Conservation (phyloP, 768 basidiomycete genomes). For the Hericium erinaceus region DNA sequence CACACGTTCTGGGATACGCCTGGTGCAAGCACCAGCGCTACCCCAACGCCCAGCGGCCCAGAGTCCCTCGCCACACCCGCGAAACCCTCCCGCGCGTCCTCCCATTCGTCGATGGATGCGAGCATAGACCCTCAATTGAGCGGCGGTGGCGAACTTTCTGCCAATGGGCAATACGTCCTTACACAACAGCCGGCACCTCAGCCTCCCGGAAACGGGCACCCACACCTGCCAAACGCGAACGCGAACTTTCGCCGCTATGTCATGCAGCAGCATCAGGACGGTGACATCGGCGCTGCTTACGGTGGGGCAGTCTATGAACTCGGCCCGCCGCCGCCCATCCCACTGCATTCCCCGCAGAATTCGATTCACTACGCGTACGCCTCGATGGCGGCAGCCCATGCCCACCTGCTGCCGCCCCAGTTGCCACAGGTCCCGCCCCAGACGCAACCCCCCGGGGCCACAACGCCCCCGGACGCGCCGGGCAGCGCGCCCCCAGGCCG, state of each 20-base stretch:
- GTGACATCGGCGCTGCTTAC: background rate
- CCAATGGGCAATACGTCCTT: background rate
- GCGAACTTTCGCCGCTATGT: background rate
- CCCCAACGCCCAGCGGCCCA: conserved; percentile 10
- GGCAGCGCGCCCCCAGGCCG: conserved; percentile 1
- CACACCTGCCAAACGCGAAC: background rate
- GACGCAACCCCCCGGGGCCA: conserved; percentile 6
- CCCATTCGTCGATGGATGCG: background rate
- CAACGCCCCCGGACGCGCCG: conserved; percentile 1
- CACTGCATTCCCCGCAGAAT: background rate
- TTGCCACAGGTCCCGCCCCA: conserved; percentile 5
- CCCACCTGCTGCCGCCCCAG: conserved; percentile 3
- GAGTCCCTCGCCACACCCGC: conserved; percentile 6
- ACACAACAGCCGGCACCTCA: background rate
- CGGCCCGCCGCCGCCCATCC: background rate
- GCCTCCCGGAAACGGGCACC: background rate
- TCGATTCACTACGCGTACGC: background rate
- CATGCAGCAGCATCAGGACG: background rate
- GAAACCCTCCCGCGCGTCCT: conserved; percentile 7
- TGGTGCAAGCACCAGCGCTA: conserved; percentile 15
- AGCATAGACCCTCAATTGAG: background rate
- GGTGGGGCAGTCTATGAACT: background rate
- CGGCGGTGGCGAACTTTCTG: background rate
- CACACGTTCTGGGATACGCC: conserved; percentile 16
- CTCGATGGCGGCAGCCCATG: background rate